Evolutionary conservation across 163 green algal species (phyloP).

Genomic region (Scenedesmus sp.): DNA sequence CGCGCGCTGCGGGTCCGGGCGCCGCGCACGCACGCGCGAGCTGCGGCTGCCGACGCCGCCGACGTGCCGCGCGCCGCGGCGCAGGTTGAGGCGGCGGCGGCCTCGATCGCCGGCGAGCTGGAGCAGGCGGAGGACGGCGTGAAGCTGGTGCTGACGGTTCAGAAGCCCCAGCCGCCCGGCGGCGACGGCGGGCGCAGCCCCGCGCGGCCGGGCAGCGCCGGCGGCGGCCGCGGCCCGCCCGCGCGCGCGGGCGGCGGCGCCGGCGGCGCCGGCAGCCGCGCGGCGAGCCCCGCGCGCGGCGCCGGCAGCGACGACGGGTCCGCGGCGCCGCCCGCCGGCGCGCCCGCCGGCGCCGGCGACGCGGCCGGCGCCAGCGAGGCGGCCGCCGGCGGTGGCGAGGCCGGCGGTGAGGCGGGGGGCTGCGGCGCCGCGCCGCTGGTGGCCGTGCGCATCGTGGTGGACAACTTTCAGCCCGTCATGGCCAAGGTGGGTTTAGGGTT

Average conservation of each 20-base stretch:
- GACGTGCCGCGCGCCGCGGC: no score
- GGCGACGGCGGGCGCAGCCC: neutral
- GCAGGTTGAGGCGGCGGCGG: constrained; percentile 34
- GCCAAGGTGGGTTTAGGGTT: constrained; percentile 15
- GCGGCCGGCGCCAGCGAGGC: no score
- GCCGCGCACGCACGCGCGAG: no score
- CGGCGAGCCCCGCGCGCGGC: no score
- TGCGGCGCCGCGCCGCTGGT: neutral
- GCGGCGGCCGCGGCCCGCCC: constrained; percentile 2
- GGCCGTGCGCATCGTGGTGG: constrained; percentile 18
- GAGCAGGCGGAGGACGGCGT: neutral
- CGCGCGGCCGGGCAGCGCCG: neutral
- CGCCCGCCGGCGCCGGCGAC: no score
- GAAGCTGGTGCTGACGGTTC: neutral
- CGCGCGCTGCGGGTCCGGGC: no score
- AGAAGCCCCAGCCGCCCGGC: neutral
- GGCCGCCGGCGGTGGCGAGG: no score
- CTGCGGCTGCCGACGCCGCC: no score
- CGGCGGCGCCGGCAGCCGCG: neutral
- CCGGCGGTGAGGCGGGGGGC: neutral
- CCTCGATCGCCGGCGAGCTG: constrained; percentile 7
- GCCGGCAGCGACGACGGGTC: neutral
- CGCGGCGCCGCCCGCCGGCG: no score
- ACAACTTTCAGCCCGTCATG: constrained; percentile 44
- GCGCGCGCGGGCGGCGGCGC: no score